These are phyloP conservation scores for Neurospora tetrasperma DNA, from an alignment of 495 filamentous ascomycete species.

Conservation along the genomic window DNA sequence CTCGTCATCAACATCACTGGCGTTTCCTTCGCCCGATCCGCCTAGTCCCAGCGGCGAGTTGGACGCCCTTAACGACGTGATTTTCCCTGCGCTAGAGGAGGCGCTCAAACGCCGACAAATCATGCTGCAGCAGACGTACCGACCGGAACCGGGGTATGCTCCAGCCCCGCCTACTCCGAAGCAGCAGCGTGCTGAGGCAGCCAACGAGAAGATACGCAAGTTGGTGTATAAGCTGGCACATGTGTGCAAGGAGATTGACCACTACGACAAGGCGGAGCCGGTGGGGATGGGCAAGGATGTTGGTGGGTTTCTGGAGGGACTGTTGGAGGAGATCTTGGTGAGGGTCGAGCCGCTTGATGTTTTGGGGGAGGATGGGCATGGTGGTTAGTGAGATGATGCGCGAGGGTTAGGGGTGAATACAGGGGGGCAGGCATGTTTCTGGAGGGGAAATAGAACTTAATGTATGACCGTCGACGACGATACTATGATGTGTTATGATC, in stretches of 20 bases:
- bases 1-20: conserved; percentile 14
- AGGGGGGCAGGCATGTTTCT: neutral
- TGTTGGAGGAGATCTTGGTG: conserved; percentile 91
- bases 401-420: neutral
- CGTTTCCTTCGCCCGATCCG: conserved; percentile 37
- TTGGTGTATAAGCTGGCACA: conserved; percentile 66
- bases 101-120: conserved; percentile 72
- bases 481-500: neutral
- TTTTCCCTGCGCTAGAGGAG: conserved; percentile 82
- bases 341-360: conserved; percentile 78
- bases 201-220: conserved; percentile 71
- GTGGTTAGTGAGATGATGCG: neutral
- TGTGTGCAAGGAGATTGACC: conserved; percentile 78
- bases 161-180: conserved; percentile 32
- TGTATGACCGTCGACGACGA: neutral
- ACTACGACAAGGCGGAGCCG: conserved; percentile 67
- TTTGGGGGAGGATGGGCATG: conserved; percentile 14
- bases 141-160: conserved; percentile 25
- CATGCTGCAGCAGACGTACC: conserved; percentile 46
- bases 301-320: conserved; percentile 74
- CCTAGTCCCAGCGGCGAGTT: conserved; percentile 38
- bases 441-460: neutral
- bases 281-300: conserved; percentile 90
- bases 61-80: conserved; percentile 65
- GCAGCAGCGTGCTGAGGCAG: conserved; percentile 55